Base-by-base conservation (phyloP, 768 basidiomycete genomes). In the Suillus paluster region DNA sequence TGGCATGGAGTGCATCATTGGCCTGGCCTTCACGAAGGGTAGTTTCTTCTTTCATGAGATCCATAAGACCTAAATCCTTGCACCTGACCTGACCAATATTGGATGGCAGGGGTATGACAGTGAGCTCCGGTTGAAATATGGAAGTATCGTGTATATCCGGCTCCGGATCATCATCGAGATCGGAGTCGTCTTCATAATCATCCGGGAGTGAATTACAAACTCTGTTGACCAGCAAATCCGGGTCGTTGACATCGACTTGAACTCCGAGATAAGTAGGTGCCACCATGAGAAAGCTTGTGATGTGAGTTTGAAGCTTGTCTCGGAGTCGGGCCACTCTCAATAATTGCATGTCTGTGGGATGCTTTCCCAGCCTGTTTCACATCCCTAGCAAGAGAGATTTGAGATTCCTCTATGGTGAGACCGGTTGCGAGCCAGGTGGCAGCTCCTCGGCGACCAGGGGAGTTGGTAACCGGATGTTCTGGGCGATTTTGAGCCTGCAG, bases 1-100 rank as follows among this genome's bases (percentile, higher is more conserved):
- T 21, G 2, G 44, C 46, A 2, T 69, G 56, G 10, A 69, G 60
- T 12, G 61, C 49, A 36, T 69, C 66, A 57, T 69, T 69, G 10
- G 66, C 68, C n/a, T 67, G 62, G 4, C 61, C 60, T 46, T 61
- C 38, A 5, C 42, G 1, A 3, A 67, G 60, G n/a, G 56, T 14
- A 17, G 54, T 34, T 39, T 69, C 67, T 48, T 61, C 53, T 11
- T 53, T 19, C 17, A 56, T 55, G 4, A 67, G 30, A 10, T 34
- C 3, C 5, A 11, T 42, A 1, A 63, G 23, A 10, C 46, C 61
- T 5, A n/a, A 17, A 8, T 49, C 38, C 10, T 19, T 25, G 27
- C 46, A 56, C 5, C 12, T 41, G 11, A 21, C 58, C 7, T 10
- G 2, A 42, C 53, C 33, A 23, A 59, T 2, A 12, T n/a, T 36